Conservation (phyloP, 192 early-diverging fungal genomes). For the Borealophlyctis nickersoniae region DNA sequence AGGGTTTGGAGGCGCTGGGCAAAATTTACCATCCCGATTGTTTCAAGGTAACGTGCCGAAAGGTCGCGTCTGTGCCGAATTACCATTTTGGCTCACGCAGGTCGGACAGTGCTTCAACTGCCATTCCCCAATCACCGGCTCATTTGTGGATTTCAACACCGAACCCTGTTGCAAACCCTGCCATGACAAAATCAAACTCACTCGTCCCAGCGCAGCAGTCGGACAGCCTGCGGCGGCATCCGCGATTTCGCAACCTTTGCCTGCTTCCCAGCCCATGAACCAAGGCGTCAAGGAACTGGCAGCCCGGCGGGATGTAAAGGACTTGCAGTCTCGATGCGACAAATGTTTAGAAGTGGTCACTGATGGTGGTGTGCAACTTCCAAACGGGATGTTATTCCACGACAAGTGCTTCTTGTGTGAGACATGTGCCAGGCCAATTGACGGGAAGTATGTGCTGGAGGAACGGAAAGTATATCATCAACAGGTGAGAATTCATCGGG, state of each 20-base stretch:
- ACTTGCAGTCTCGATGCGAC: conserved; percentile 6
- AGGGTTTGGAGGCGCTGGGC: conserved; percentile 13
- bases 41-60: conserved; percentile 11
- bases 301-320: neutral
- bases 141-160: conserved; percentile 16
- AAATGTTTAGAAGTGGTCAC: conserved; percentile 10
- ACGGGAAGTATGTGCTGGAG: conserved; percentile 9
- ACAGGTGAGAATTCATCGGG: conserved; percentile 12
- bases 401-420: conserved; percentile 6
- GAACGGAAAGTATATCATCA: conserved; percentile 9
- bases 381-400: conserved; percentile 7
- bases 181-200: conserved; percentile 2
- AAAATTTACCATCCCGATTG: conserved; percentile 21
- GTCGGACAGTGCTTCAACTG: conserved; percentile 21
- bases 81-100: neutral
- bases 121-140: neutral
- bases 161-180: conserved; percentile 20
- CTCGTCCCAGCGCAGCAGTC: too few relatives aligned
- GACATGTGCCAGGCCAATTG: conserved; percentile 7
- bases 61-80: neutral
- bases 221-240: too few relatives aligned
- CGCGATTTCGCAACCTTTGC: too few relatives aligned
- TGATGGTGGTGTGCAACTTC: conserved; percentile 8
- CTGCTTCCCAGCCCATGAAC: too few relatives aligned
- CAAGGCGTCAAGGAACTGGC: neutral